A percentile compares a stretch with the other conserved stretches of the same genome.
These are phyloP conservation scores for Phytopythium oedochilum DNA, from an alignment of 352 stramenopile species.

Conservation along the genomic window DNA sequence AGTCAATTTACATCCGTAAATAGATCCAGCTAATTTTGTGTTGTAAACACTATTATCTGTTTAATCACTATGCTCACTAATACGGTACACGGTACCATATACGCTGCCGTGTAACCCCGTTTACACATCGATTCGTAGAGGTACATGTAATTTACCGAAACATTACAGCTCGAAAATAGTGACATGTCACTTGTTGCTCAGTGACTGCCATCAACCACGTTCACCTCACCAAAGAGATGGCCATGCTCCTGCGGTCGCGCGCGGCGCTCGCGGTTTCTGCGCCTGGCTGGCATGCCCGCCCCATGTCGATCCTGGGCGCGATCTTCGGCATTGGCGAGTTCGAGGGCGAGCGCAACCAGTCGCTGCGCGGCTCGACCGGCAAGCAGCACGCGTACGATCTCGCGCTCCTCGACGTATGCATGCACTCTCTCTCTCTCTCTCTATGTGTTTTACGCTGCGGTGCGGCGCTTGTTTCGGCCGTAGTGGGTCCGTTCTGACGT, in stretches of 20 bases:
- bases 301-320: slow-evolving; percentile 61
- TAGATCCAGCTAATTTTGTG: too few species aligned
- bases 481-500: not conserved
- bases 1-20: too few species aligned
- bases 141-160: too few species aligned
- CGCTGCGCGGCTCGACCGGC: slow-evolving; percentile 43
- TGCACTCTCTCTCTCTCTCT: not conserved
- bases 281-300: slow-evolving; percentile 11
- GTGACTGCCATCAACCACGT: not conserved
- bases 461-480: not conserved
- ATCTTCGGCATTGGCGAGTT: slow-evolving; percentile 85
- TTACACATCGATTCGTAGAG: too few species aligned
- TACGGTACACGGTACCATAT: too few species aligned
- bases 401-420: slow-evolving; percentile 54
- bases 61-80: too few species aligned
- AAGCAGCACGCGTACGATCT: slow-evolving; percentile 72
- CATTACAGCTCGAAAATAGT: too few species aligned
- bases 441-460: not conserved
- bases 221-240: not conserved
- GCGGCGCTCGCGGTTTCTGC: not conserved
- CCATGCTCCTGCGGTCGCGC: not conserved
- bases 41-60: too few species aligned
- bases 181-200: too few species aligned
- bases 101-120: too few species aligned
- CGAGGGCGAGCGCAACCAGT: slow-evolving; percentile 58